Conservation (phyloP, 2,329 filamentous ascomycete species). For the Berkeleyomyces rouxiae region DNA sequence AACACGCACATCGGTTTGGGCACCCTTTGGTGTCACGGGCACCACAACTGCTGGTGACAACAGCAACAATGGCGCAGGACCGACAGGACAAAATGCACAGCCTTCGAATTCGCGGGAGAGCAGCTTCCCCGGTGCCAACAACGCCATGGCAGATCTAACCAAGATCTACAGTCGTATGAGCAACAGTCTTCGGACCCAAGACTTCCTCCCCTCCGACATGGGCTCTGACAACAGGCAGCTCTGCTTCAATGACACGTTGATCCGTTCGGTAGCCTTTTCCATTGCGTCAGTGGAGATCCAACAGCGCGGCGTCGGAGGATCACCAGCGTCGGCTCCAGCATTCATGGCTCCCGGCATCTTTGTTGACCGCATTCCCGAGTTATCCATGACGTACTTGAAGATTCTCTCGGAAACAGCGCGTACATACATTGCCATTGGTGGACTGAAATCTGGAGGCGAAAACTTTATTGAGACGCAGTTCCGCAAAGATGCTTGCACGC, state of each 20-base stretch:
- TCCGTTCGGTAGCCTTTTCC: constrained; percentile 59
- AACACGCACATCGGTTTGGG: no score
- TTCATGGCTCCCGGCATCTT: constrained; percentile 47
- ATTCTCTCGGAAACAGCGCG: constrained; percentile 77
- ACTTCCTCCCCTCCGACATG: constrained; percentile 23
- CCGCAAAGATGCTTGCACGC: constrained; percentile 4
- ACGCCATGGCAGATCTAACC: constrained; percentile 36
- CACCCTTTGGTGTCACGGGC: no score
- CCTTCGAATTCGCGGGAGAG: neutral
- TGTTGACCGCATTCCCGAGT: constrained; percentile 45
- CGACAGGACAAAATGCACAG: neutral
- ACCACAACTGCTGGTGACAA: no score
- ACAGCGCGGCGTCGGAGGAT: constrained; percentile 51
- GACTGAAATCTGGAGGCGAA: constrained; percentile 33
- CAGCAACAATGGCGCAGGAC: neutral
- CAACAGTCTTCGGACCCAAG: constrained; percentile 41
- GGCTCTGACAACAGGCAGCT: constrained; percentile 26
- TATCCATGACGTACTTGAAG: constrained; percentile 70
- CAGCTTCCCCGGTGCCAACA: constrained; percentile 12
- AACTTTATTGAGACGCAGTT: constrained; percentile 16
- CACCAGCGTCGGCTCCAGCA: constrained; percentile 50
- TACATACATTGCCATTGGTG: constrained; percentile 67
- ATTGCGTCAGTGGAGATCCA: constrained; percentile 83
- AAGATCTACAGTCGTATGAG: constrained; percentile 43
- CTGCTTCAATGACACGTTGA: constrained; percentile 40